Evolutionary conservation across 306 rosid species (phyloP), one percentile per base, ranked within the genome.

Genomic region (Crotalaria pallida): DNA sequence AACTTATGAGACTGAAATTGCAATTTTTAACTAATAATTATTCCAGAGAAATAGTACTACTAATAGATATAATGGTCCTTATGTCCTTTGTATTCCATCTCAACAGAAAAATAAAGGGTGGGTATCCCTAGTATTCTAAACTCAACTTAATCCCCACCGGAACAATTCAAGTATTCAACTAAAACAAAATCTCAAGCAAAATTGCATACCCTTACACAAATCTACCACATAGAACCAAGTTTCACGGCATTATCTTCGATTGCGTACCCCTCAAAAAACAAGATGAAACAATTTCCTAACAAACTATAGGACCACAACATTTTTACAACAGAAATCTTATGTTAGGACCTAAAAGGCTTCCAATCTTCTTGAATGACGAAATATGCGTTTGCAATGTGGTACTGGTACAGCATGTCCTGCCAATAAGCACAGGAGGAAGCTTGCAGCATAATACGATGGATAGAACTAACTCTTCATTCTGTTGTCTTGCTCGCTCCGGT

Each of bases 311-410:
- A 22, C 58, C 72, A 23, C 52, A 31, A 59, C 23, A 58, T 41
- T 48, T 74, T 71, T 49, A 69, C 74, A 64, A 18, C 16, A 74
- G 16, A 56, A 34, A 26, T 58, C 64, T 26, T 12, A 27, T 62
- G 66, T 27, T 12, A 44, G 29, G 70, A 49, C 16, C 61, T 26
- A 19, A 34, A 7, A 64, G 58, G 68, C 36, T 74, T 69, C 58
- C 33, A 34, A 57, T 58, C 36, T 59, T 66, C 34, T 49, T 15
- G 69, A 48, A 74, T 40, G 44, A 75, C 34, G 64, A 69, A 45
- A n/a, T 51, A 64, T 65, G 78, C 12, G 69, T 53, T 44, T 69
- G 70, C 72, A 41, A 18, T 57, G 68, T 45, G 43, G 65, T 64
- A 69, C 51, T 38, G 51, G 57, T 18, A 67, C 60, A 57, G 27